A percentile compares a stretch with the other conserved stretches of the same genome.
These are phyloP conservation scores for Athelia psychrophila DNA, from an alignment of 1,284 basidiomycete species.

Conservation along the genomic window DNA sequence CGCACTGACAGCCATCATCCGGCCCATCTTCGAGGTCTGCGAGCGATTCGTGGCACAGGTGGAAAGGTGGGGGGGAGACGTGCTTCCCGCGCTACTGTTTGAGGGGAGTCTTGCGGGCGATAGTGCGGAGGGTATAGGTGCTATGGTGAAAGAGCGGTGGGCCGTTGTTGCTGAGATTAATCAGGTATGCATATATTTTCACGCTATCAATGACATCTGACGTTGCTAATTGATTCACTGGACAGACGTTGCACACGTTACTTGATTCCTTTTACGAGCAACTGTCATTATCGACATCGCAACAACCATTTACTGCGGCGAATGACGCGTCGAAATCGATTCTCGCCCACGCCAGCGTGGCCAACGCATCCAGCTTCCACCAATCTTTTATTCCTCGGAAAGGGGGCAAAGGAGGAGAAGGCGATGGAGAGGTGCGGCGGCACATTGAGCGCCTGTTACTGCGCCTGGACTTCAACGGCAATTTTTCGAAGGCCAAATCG, in stretches of 20 bases:
- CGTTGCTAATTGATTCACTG: slow-evolving; percentile 6
- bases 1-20: slow-evolving; percentile 59
- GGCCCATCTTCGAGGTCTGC: slow-evolving; percentile 77
- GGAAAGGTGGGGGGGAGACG: slow-evolving; percentile 91
- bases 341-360: slow-evolving; percentile 56
- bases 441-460: slow-evolving; percentile 83
- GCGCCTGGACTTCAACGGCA: slow-evolving; percentile 83
- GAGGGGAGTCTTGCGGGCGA: slow-evolving; percentile 67
- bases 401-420: slow-evolving; percentile 44
- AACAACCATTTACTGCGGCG: slow-evolving; percentile 56
- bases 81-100: slow-evolving; percentile 78
- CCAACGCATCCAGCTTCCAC: slow-evolving; percentile 54
- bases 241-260: slow-evolving; percentile 57
- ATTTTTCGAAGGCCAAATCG: slow-evolving; percentile 50
- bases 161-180: slow-evolving; percentile 69
- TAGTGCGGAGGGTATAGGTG: slow-evolving; percentile 55
- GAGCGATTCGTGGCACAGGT: slow-evolving; percentile 82
- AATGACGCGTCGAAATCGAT: slow-evolving; percentile 68
- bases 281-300: slow-evolving; percentile 69
- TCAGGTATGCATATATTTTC: slow-evolving; percentile 44
- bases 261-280: slow-evolving; percentile 78
- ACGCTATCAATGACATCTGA: slow-evolving; percentile 6
- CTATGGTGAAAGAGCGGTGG: slow-evolving; percentile 69
- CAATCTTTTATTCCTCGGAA: slow-evolving; percentile 44
- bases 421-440: slow-evolving; percentile 63